Evolutionary conservation across 306 rosid species (phyloP).

Genomic region (Canavalia gladiata): DNA sequence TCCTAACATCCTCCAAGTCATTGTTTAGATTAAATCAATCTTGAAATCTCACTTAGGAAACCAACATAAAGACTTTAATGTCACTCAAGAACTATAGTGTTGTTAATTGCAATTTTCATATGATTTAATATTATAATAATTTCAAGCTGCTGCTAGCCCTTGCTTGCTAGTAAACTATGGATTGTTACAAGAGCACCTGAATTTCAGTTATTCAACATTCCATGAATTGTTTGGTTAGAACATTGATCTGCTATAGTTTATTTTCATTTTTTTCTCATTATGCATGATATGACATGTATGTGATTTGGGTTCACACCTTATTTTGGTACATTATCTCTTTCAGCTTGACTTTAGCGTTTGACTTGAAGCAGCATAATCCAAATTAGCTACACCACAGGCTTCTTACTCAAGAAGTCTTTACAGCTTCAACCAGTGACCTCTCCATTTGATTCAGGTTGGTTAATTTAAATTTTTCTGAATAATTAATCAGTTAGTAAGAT

Average conservation of each 20-base stretch:
- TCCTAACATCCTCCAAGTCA: conserved; percentile 11
- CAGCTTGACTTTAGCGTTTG: conserved; percentile 62
- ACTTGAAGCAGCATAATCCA: conserved; percentile 60
- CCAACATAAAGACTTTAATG: conserved; percentile 15
- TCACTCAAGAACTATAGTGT: background rate
- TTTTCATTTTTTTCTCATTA: background rate
- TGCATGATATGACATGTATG: conserved; percentile 51
- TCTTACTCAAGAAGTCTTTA: conserved; percentile 45
- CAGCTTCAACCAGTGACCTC: conserved; percentile 36
- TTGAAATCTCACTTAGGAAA: conserved; percentile 27
- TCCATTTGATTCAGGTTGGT: conserved; percentile 54
- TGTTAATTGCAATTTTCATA: conserved; percentile 12
- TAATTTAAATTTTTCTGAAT: conserved; percentile 32
- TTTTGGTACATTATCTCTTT: conserved; percentile 47
- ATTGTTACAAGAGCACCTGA: conserved; percentile 17
- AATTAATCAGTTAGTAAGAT: conserved; percentile 1
- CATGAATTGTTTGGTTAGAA: conserved; percentile 10
- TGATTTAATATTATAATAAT: conserved; percentile 42
- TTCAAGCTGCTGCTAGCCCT: conserved; percentile 39
- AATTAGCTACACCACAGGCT: conserved; percentile 44
- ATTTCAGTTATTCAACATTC: conserved; percentile 41
- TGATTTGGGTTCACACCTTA: conserved; percentile 46
- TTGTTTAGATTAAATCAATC: conserved; percentile 10
- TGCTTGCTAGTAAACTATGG: conserved; percentile 39
- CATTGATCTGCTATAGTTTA: background rate